phyloP scores from a whole-genome alignment of 169 alveolate genomes.

The Eimeria brunetti region DNA sequence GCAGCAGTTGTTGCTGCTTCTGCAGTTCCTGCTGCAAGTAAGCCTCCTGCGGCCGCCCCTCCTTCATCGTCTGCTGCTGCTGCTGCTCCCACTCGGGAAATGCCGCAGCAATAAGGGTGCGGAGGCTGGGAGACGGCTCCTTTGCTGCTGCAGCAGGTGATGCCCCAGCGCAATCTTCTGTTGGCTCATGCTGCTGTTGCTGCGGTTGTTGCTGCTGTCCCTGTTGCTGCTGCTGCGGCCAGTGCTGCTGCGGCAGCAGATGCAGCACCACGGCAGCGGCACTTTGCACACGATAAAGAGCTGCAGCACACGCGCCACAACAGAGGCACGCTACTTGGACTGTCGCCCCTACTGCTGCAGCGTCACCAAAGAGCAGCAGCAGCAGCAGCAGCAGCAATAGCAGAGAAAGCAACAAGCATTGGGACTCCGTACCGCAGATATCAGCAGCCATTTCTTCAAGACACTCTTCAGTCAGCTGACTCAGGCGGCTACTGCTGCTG shows the following conservation, averaged over 20 bases:
- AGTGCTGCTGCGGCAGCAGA: constrained; percentile 50
- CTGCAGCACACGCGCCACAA: neutral
- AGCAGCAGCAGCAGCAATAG: neutral
- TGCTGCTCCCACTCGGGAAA: constrained; percentile 45
- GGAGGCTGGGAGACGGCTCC: neutral
- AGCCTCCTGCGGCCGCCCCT: constrained; percentile 16
- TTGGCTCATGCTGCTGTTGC: neutral
- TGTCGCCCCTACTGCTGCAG: neutral
- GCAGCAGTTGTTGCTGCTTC: constrained; percentile 20
- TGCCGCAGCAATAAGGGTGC: constrained; percentile 4
- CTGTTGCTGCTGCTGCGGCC: constrained; percentile 9
- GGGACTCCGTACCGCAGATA: constrained; percentile 11
- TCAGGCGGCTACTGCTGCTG: constrained; percentile 33
- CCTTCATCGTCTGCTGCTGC: constrained; percentile 2
- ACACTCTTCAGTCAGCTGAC: constrained; percentile 50
- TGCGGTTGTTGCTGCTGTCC: constrained; percentile 9
- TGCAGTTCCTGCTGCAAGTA: neutral
- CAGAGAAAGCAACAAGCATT: neutral
- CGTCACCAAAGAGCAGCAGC: neutral
- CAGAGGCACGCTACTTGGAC: neutral
- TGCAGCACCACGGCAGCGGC: constrained; percentile 30
- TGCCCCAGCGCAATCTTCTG: constrained; percentile 1
- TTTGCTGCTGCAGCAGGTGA: neutral
- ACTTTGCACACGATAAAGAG: constrained; percentile 17
- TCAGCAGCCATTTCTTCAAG: constrained; percentile 23